Evolutionary conservation across 202 grass and related monocot genomes (phyloP).

Genomic region (Digitaria exilis): DNA sequence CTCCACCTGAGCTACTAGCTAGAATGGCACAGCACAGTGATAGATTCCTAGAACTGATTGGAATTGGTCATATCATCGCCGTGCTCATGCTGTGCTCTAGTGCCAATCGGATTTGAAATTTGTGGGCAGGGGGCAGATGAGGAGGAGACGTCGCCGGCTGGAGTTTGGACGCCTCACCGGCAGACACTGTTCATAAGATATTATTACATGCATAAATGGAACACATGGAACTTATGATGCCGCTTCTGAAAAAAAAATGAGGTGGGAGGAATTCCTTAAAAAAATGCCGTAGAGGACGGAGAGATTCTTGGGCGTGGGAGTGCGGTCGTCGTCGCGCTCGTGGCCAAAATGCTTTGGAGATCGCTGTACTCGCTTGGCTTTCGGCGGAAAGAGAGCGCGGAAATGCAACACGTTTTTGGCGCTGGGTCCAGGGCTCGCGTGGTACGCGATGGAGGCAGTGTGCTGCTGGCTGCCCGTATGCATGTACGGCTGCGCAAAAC

Average conservation of each 20-base stretch:
- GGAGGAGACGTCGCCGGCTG: not conserved
- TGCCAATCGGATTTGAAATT: not conserved
- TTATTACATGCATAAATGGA: not conserved
- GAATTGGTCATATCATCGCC: constrained; percentile 28
- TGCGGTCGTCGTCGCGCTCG: constrained; percentile 2
- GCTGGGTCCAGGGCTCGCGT: not conserved
- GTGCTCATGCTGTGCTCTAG: not conserved
- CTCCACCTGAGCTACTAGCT: constrained; percentile 33
- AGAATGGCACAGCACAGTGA: not conserved
- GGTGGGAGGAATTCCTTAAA: not conserved
- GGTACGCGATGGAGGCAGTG: not conserved
- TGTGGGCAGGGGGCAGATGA: no score
- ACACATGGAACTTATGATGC: constrained; percentile 14
- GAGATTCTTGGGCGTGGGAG: constrained; percentile 17
- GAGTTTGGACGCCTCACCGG: not conserved
- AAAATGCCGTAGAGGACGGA: not conserved
- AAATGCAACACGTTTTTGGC: constrained; percentile 15
- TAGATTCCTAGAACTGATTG: no score
- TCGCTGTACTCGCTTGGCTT: not conserved
- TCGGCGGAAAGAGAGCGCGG: not conserved
- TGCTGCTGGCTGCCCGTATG: not conserved
- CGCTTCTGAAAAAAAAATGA: not conserved
- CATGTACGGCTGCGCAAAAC: constrained; percentile 22
- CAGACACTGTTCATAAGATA: not conserved
- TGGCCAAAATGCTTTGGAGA: no score